Conservation (phyloP, 1,284 basidiomycete genomes). For the Moesziomyces globuligerus region DNA sequence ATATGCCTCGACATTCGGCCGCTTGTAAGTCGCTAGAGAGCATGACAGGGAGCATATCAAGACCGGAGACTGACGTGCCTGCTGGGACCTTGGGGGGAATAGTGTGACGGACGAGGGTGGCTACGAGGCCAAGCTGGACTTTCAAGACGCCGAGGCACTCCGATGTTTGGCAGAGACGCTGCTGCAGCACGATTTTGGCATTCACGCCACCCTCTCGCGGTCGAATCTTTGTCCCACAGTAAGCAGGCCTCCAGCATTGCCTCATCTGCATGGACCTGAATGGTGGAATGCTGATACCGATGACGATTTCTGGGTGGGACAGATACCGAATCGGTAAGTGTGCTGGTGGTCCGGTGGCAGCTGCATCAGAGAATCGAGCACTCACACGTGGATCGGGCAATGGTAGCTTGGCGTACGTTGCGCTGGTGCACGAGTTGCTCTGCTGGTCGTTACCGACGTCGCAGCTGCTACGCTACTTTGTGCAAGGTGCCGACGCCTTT, state of each 20-base stretch:
- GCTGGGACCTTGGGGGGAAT: too few species aligned
- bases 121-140: constrained; percentile 42
- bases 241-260: not conserved
- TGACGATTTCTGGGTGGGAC: not conserved
- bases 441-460: constrained; percentile 4
- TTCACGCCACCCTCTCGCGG: constrained; percentile 15
- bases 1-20: constrained; percentile 22
- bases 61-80: too few species aligned
- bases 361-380: too few species aligned
- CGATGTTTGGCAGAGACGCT: constrained; percentile 35
- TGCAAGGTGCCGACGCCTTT: too few species aligned
- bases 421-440: constrained; percentile 23
- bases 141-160: constrained; percentile 33
- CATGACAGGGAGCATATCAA: too few species aligned
- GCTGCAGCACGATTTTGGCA: constrained; percentile 31
- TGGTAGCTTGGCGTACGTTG: constrained; percentile 40
- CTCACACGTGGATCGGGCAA: too few species aligned
- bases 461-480: constrained; percentile 3
- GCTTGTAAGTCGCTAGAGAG: too few species aligned
- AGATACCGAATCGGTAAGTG: constrained; percentile 27
- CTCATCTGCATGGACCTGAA: too few species aligned
- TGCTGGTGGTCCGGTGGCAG: too few species aligned
- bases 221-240: constrained; percentile 36
- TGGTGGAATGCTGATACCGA: not conserved
- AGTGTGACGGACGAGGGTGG: constrained; percentile 35